Base-by-base conservation (phyloP, 306 rosid genomes). In the Vigna mungo region DNA sequence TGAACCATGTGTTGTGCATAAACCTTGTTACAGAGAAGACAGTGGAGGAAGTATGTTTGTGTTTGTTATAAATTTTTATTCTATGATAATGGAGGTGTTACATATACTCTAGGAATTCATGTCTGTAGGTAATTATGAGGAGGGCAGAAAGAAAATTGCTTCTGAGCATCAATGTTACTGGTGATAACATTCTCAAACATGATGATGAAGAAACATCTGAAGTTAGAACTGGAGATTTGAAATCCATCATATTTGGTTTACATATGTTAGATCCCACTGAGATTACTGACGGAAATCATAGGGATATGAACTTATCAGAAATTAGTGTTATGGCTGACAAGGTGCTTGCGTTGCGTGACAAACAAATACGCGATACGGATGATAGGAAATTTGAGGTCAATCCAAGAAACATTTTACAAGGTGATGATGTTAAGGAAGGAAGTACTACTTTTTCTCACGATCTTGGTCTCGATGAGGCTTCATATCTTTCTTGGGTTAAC, bases 121-220 rank as follows among this genome's bases (percentile, higher is more conserved):
- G 61, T 76, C 71, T 83, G 65, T 68, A 94, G 97, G 95, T 90
- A 71, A 90, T 94, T 53, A 94, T 94, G 97, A 81, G 91, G 75
- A 92, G 97, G 83, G 98, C 97, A 23, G 91, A 94, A 77, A 89
- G 87, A 83, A 94, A 94, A 74, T 84, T 92, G 87, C 92, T 60
- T 88, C 91, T 94, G 77, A 90, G 97, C 83, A 85, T 89, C 68
- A 90, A 90, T 77, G 94, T 94, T 74, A 77, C 84, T 2, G 97
- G 95, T 68, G 93, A 92, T 78, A 81, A 80, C 81, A 75, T 64
- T 75, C 52, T 83, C 76, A 88, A 90, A 63, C 48, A 81, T 68
- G 87, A 88, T 46, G 73, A 82, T 46, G 82, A 86, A 77, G 89
- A 85, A 66, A 52, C 71, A 32, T 70, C 81, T 56, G 89, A 72